phyloP scores from a whole-genome alignment of 2,329 filamentous ascomycete species.

The Penicillium janthinellum region DNA sequence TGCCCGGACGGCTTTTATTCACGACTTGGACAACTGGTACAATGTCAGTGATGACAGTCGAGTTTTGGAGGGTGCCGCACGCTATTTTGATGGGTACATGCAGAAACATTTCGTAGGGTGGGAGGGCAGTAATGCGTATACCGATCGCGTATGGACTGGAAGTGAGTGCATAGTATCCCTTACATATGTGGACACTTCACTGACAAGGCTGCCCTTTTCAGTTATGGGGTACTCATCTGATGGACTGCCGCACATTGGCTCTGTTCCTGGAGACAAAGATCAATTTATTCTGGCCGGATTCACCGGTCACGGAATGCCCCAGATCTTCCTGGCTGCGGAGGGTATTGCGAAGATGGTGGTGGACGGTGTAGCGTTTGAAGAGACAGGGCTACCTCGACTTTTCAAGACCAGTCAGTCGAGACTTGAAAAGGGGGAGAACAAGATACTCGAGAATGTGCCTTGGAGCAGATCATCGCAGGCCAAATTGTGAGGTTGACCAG shows the following conservation, averaged over 20 bases:
- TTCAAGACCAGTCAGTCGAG: conserved; percentile 35
- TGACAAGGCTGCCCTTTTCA: conserved; percentile 24
- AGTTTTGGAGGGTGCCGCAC: conserved; percentile 49
- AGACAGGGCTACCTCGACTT: conserved; percentile 34
- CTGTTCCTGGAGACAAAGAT: conserved; percentile 45
- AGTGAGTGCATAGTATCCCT: conserved; percentile 26
- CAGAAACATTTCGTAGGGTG: conserved; percentile 40
- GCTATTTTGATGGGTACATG: conserved; percentile 46
- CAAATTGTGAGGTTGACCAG: not conserved
- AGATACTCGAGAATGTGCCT: conserved; percentile 15
- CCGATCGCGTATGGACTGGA: conserved; percentile 39
- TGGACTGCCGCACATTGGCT: conserved; percentile 57
- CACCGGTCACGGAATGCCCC: conserved; percentile 68
- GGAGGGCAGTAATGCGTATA: conserved; percentile 37
- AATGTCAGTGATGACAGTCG: conserved; percentile 48
- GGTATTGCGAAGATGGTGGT: conserved; percentile 60
- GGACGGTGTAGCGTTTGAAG: conserved; percentile 26
- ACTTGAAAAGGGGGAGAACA: conserved; percentile 24
- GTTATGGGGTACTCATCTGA: conserved; percentile 58
- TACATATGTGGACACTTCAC: not conserved
- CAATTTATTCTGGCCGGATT: conserved; percentile 63
- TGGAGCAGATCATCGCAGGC: conserved; percentile 1
- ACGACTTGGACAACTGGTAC: conserved; percentile 49
- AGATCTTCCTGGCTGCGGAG: conserved; percentile 62
- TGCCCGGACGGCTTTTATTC: conserved; percentile 51